Evolutionary conservation across 2,329 filamentous ascomycete genomes (phyloP).

Genomic region (Aureobasidium pullulans): DNA sequence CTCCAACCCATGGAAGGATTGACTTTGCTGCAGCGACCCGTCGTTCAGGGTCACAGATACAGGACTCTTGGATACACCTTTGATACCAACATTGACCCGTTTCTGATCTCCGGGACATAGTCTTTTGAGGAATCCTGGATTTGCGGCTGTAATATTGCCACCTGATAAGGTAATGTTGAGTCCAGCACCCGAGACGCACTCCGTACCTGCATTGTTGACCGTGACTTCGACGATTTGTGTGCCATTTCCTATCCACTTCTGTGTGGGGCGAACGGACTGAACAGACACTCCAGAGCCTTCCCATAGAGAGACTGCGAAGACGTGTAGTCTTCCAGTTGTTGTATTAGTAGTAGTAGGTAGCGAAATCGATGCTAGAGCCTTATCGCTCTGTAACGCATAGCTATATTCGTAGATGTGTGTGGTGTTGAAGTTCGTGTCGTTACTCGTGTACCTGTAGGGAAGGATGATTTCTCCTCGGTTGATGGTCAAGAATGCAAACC

Average conservation of each 20-base stretch:
- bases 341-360: constrained; percentile 34
- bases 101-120: constrained; percentile 28
- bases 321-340: constrained; percentile 28
- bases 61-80: constrained; percentile 16
- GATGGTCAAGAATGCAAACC: constrained; percentile 39
- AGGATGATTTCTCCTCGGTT: constrained; percentile 41
- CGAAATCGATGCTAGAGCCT: constrained; percentile 33
- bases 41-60: constrained; percentile 20
- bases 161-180: constrained; percentile 24
- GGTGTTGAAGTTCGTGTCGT: constrained; percentile 36
- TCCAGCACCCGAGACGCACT: constrained; percentile 19
- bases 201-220: constrained; percentile 24
- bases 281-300: constrained; percentile 18
- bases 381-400: constrained; percentile 31
- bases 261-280: constrained; percentile 29
- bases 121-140: constrained; percentile 24
- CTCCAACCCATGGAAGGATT: constrained; percentile 12
- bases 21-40: constrained; percentile 5
- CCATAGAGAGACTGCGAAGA: constrained; percentile 26
- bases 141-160: constrained; percentile 22
- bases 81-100: constrained; percentile 25
- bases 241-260: constrained; percentile 27
- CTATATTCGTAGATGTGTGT: constrained; percentile 42
- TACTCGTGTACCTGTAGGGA: constrained; percentile 35
- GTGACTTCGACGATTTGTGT: constrained; percentile 25